Base-by-base conservation (phyloP, 2,329 filamentous ascomycete genomes). In the Volutella citrinella region DNA sequence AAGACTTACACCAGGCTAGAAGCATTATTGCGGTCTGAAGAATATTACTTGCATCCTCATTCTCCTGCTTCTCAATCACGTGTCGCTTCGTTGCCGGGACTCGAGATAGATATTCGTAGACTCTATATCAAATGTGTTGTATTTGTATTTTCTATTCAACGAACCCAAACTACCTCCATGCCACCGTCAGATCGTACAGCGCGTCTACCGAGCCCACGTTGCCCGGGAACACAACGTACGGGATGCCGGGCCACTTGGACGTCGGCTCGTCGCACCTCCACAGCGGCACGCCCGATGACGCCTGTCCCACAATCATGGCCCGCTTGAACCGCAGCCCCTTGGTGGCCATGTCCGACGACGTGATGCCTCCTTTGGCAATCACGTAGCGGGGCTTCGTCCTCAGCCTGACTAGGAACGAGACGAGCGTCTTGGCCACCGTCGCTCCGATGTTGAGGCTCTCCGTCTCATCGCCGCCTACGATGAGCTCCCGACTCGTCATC, bases 281-380 rank as follows among this genome's bases (percentile, higher is more conserved):
- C 1, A 80, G 59, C 1, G 76, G 75, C 8, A 80, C 72, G 2
- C 75, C 76, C 0, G 73, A 63, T 0, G 74, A 72, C 2, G 76
- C 76, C 43, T 80, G 76, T 0, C 76, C 76, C 1, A 78, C 59
- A 23, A 80, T 67, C 13, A 60, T 63, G 5, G 76, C 76, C 0
- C 67, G 60, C 45, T 71, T 72, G 56, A 80, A 70, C 12, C 58
- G 60, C 10, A 81, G 45, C 0, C 72, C 73, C 32, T 79, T 78
- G 0, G 72, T 78, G 0, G 76, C 76, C 46, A 72, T 71, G 31
- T 80, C 75, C 0, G 72, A 77, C 1, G 69, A 74, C 0, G 77
- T 80, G 26, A 80, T 80, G 9, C 76, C 76, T 0, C 76, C 75
- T 54, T 74, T 80, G 0, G 74, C 74, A 48, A 80, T 74, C 4